Evolutionary conservation across 352 stramenopile species (phyloP), one percentile per base, ranked within the genome.

Genomic region (Phytopythium montanum): DNA sequence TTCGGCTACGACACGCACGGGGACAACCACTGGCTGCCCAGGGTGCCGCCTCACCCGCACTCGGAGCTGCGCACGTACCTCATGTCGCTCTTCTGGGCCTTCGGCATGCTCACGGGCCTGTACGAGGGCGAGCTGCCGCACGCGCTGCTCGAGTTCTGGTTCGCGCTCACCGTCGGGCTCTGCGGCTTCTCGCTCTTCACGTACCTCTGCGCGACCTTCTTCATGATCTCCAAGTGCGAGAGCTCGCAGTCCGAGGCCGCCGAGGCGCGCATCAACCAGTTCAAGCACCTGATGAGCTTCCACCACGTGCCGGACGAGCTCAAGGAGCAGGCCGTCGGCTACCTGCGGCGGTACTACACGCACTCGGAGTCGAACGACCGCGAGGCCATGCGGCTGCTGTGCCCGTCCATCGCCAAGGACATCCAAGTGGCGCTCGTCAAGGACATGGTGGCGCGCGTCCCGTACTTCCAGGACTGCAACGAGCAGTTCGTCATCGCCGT

Each of bases 141-240:
- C 18, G 69, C 69, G 0, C 69, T 76, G 3, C 18, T 64, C 5
- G 72, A 81, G 53, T 88, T 87, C 58, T 53, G 76, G 23, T 91
- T 89, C 60, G 86, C 79, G 45, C 75, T 85, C 23, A 64, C 80
- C n/a, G 81, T 91, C 28, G 75, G 67, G 5, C 54, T 86, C 21
- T 84, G 76, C n/a, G 81, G 79, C 5, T 88, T 91, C 59, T 66
- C 80, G 10, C 56, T 89, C 18, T 91, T 91, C 61, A 88, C 77
- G 16, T 86, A 87, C 41, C 48, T 91, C 2, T 88, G 76, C 29
- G 81, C 76, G 10, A 88, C 69, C 19, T 85, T 89, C 36, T 91
- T 91, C 55, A 86, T 91, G 75, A 81, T 91, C 18, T 91, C 81
- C 34, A 88, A 91, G 54, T 89, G 79, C 52, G 81, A 91, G 62